These are phyloP conservation scores for Fusarium citri DNA, from an alignment of 2,329 filamentous ascomycete genomes.

Conservation along the genomic window DNA sequence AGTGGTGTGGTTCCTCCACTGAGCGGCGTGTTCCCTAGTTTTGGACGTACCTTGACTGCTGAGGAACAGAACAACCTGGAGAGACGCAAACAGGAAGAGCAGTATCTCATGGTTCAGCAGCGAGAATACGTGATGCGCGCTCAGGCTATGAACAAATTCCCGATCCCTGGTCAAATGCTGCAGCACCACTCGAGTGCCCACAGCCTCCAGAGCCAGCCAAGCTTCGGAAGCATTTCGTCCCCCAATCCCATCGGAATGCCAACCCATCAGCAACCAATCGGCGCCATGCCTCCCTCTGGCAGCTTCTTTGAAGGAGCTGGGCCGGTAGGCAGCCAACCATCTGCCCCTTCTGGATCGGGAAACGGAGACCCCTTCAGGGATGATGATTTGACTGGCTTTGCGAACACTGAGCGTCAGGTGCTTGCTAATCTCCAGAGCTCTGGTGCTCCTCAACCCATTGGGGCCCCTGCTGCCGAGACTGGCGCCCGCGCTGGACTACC, in stretches of 20 bases:
- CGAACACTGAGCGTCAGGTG: slow-evolving; percentile 64
- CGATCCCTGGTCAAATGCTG: slow-evolving; percentile 67
- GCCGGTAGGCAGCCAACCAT: slow-evolving; percentile 49
- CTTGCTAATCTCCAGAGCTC: slow-evolving; percentile 54
- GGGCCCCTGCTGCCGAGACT: slow-evolving; percentile 48
- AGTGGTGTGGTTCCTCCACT: slow-evolving; percentile 86
- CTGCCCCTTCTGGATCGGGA: slow-evolving; percentile 46
- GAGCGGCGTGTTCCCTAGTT: slow-evolving; percentile 92
- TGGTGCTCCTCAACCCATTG: slow-evolving; percentile 54
- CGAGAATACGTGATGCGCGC: slow-evolving; percentile 92
- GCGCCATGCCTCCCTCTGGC: slow-evolving; percentile 68
- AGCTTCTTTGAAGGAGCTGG: slow-evolving; percentile 76
- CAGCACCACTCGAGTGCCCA: slow-evolving; percentile 97
- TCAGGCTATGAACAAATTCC: slow-evolving; percentile 80
- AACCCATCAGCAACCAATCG: slow-evolving; percentile 62
- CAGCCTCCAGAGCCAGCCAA: slow-evolving; percentile 95
- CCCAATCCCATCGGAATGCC: slow-evolving; percentile 77
- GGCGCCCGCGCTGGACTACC: slow-evolving; percentile 62
- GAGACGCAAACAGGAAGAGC: slow-evolving; percentile 96
- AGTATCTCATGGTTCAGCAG: slow-evolving; percentile 95
- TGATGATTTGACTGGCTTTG: slow-evolving; percentile 79
- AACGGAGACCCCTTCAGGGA: slow-evolving; percentile 70
- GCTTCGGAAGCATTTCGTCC: slow-evolving; percentile 94
- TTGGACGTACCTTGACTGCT: slow-evolving; percentile 94
- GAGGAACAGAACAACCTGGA: slow-evolving; percentile 98